Evolutionary conservation across 78 protist species (phyloP).

Genomic region (Speleostelium caveatum): DNA sequence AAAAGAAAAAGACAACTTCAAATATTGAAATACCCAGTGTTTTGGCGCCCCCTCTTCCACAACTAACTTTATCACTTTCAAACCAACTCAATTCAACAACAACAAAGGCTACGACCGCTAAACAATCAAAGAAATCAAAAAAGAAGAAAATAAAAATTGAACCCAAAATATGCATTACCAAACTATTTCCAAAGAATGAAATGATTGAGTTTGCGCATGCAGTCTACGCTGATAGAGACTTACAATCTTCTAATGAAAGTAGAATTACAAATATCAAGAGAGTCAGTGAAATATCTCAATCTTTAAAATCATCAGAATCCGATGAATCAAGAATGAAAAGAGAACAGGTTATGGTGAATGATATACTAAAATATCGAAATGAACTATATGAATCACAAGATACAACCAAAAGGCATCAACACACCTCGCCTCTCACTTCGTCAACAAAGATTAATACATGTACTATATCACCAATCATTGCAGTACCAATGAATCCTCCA

Average conservation of each 20-base stretch:
- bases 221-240: constrained; percentile 16
- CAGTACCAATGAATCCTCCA: too few relatives aligned
- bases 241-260: not conserved
- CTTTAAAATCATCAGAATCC: not conserved
- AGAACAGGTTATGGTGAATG: constrained; percentile 57
- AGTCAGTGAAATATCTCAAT: not conserved
- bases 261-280: not conserved
- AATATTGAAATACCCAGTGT: constrained; percentile 39
- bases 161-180: constrained; percentile 20
- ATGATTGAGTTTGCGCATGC: constrained; percentile 31
- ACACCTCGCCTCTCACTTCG: not conserved
- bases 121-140: constrained; percentile 27
- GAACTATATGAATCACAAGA: not conserved
- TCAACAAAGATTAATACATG: too few relatives aligned
- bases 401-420: too few relatives aligned
- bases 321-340: constrained; percentile 69
- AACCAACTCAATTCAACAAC: not conserved
- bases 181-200: constrained; percentile 21
- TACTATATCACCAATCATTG: too few relatives aligned
- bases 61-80: not conserved
- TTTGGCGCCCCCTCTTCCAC: constrained; percentile 59
- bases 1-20: not conserved
- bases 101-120: not conserved
- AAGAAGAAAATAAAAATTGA: constrained; percentile 39
- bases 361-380: not conserved